Base-by-base conservation (phyloP, 768 basidiomycete genomes). In the Suillus luteus region DNA sequence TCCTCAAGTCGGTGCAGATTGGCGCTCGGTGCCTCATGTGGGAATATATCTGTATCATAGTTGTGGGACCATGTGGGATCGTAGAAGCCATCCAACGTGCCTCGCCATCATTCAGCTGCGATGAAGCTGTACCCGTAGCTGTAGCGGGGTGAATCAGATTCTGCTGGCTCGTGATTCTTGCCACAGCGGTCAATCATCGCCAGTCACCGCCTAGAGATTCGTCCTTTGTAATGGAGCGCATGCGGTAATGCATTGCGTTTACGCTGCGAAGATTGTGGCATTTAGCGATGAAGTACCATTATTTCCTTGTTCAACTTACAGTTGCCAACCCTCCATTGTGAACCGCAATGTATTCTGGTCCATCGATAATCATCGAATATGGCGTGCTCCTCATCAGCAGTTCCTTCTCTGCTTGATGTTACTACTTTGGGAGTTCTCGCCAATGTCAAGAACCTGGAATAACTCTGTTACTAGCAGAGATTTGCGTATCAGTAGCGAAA, bases 361-460 rank as follows among this genome's bases (percentile, higher is more conserved):
- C 24, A 17, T 52, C 27, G 15, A 10, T 17, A 52, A 31, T 9
- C 2, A 15, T 49, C 14, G 27, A 17, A 51, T 19, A 15, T 1
- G 12, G 22, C 12, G 22, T 49, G 48, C 12, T 49, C 46, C 6
- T 10, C 22, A 22, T 22, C 22, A 12, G 22, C 4, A 14, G 17
- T 33, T 11, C 4, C 17, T 52, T 31, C 51, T 31, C 27, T 31
- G 27, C 10, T 17, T 52, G 31, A 33, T 19, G 17, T 19, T 19
- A 31, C 19, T 54, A 7, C 31, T 31, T 52, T 17, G 9, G 15
- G 27, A 27, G 27, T 31, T 33, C 31, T 33, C 1, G 31, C 19
- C 4, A 0, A 33, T 52, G 10, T 85, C 84, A 65, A 86, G 85
- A 37, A 66, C 35, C 68, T 85, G 80, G 77, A 85, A 83, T 3